Evolutionary conservation across 2,329 filamentous ascomycete species (phyloP).

Genomic region (Chaetomiaceae sp.): DNA sequence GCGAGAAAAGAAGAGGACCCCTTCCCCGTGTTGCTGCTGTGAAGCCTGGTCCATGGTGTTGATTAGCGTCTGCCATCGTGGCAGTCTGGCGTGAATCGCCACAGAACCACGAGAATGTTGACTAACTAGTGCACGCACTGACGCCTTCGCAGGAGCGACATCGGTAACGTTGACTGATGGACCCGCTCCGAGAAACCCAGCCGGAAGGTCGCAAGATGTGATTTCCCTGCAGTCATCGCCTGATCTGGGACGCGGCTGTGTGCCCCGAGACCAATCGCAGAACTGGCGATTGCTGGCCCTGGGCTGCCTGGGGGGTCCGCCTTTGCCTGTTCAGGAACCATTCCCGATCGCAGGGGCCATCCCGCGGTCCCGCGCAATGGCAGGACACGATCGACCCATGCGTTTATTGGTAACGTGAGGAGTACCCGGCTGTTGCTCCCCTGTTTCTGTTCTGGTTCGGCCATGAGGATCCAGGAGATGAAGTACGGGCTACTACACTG

Average conservation of each 20-base stretch:
- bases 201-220: conserved; percentile 25
- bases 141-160: conserved; percentile 14
- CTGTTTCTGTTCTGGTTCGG: too few species aligned
- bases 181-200: conserved; percentile 23
- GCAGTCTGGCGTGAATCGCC: not conserved
- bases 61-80: too few species aligned
- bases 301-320: not conserved
- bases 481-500: too few species aligned
- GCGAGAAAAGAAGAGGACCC: too few species aligned
- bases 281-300: not conserved
- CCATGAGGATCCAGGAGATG: too few species aligned
- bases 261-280: conserved; percentile 22
- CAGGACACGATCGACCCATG: conserved; percentile 14
- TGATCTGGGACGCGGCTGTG: conserved; percentile 23
- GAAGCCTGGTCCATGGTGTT: too few species aligned
- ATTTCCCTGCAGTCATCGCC: conserved; percentile 24
- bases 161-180: conserved; percentile 17
- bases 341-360: conserved; percentile 20
- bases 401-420: too few species aligned
- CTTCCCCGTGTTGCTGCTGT: too few species aligned
- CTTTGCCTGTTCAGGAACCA: conserved; percentile 22
- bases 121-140: not conserved
- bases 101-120: too few species aligned
- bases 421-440: too few species aligned
- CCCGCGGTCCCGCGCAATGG: conserved; percentile 9